These are phyloP conservation scores for Pichia sp. DNA, from an alignment of 1,139 yeast species.

Conservation along the genomic window DNA sequence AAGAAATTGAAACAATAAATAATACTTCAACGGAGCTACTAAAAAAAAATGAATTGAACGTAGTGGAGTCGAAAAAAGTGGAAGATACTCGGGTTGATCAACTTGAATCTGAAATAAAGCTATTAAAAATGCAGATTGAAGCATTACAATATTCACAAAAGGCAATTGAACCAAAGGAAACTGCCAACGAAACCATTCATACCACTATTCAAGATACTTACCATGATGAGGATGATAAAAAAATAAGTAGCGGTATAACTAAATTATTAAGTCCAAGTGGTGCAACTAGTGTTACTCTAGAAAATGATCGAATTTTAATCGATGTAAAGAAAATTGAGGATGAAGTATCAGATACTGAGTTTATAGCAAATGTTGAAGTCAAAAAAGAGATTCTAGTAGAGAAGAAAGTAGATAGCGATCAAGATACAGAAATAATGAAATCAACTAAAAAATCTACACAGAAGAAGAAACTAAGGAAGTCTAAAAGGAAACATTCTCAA, in stretches of 20 bases:
- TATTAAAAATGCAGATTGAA: conserved; percentile 4
- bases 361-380: neutral
- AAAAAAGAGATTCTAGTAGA: neutral
- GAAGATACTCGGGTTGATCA: conserved; percentile 6
- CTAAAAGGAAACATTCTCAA: neutral
- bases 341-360: neutral
- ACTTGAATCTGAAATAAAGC: conserved; percentile 4
- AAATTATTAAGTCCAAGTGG: neutral
- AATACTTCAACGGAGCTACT: neutral
- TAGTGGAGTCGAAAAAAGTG: neutral
- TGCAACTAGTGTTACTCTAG: neutral
- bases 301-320: neutral
- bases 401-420: neutral
- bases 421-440: neutral
- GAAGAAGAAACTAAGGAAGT: neutral
- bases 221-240: neutral
- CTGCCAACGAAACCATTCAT: neutral
- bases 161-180: neutral
- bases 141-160: conserved; percentile 1
- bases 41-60: neutral
- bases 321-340: neutral
- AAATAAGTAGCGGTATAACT: no score
- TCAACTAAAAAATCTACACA: neutral
- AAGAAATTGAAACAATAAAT: neutral
- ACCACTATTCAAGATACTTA: neutral